Evolutionary conservation across 352 stramenopile genomes (phyloP).

Genomic region (Globisporangium yorkense): DNA sequence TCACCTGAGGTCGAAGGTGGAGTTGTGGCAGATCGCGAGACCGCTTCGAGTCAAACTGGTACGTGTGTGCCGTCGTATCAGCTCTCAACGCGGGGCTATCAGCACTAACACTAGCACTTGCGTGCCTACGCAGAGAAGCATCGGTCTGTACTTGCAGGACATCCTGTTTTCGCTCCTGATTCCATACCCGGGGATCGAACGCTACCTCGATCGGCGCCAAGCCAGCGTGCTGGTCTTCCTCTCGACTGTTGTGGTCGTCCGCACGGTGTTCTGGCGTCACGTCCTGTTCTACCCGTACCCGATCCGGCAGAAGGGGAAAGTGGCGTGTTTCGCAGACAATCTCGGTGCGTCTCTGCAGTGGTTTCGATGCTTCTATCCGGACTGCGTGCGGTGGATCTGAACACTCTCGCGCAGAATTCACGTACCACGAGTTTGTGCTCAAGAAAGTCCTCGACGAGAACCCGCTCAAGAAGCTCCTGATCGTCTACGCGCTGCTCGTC

Average conservation of each 20-base stretch:
- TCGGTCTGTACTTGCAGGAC: conserved; percentile 25
- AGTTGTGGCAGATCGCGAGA: not conserved
- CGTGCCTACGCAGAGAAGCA: conserved; percentile 3
- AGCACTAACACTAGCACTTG: no score
- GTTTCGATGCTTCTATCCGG: not conserved
- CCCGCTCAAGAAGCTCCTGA: conserved; percentile 35
- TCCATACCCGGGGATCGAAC: conserved; percentile 54
- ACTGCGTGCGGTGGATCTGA: not conserved
- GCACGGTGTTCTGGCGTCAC: conserved; percentile 44
- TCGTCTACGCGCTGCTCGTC: conserved; percentile 20
- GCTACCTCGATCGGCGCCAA: not conserved
- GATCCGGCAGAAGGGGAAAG: conserved; percentile 62
- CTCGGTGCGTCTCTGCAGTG: conserved; percentile 21
- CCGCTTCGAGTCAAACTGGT: conserved; percentile 2
- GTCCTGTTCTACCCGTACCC: conserved; percentile 62
- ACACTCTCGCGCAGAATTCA: conserved; percentile 35
- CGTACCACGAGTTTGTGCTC: conserved; percentile 59
- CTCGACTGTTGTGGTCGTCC: conserved; percentile 32
- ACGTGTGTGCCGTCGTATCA: not conserved
- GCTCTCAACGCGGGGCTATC: no score
- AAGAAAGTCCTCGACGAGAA: conserved; percentile 67
- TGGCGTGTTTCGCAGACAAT: conserved; percentile 51
- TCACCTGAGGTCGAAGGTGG: conserved; percentile 10
- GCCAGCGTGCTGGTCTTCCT: conserved; percentile 31
- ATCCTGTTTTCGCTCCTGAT: conserved; percentile 30